phyloP scores from a whole-genome alignment of 2,329 filamentous ascomycete species.

The Trichoderma breve region DNA sequence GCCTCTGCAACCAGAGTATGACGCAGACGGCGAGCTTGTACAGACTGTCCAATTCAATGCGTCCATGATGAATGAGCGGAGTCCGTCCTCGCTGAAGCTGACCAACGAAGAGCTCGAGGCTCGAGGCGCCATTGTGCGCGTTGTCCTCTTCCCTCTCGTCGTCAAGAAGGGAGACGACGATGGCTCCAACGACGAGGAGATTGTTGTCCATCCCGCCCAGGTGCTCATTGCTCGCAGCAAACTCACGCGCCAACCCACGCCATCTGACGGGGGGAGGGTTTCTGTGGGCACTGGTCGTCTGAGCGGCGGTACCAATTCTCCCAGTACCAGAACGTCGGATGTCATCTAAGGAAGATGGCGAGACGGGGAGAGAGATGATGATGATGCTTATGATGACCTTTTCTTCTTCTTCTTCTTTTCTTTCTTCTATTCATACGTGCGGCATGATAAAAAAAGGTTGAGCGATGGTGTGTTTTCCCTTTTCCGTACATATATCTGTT shows the following conservation, averaged over 20 bases:
- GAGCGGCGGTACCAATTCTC: conserved; percentile 31
- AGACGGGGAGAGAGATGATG: conserved; percentile 24
- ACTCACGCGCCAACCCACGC: conserved; percentile 40
- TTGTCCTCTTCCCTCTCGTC: conserved; percentile 93
- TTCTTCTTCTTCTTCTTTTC: conserved; percentile 12
- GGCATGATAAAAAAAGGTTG: conserved; percentile 18
- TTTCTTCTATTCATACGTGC: not conserved
- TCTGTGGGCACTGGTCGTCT: conserved; percentile 41
- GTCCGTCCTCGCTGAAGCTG: conserved; percentile 51
- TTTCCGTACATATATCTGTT: conserved; percentile 14
- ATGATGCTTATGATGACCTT: conserved; percentile 24
- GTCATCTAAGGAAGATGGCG: not conserved
- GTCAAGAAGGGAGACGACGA: conserved; percentile 92
- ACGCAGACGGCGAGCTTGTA: conserved; percentile 84
- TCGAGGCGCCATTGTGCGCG: conserved; percentile 74
- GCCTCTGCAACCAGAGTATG: conserved; percentile 90
- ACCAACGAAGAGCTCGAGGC: conserved; percentile 78
- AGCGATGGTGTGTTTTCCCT: not conserved
- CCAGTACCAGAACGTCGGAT: conserved; percentile 24
- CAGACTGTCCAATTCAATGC: conserved; percentile 91
- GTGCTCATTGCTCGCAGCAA: conserved; percentile 70
- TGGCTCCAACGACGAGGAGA: conserved; percentile 86
- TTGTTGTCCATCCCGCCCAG: conserved; percentile 92
- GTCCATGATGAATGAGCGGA: conserved; percentile 90
- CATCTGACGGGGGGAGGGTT: conserved; percentile 51